Evolutionary conservation across 2,329 filamentous ascomycete species (phyloP), one percentile per base, ranked within the genome.

Genomic region (Pseudopyrenochaeta lycopersici): DNA sequence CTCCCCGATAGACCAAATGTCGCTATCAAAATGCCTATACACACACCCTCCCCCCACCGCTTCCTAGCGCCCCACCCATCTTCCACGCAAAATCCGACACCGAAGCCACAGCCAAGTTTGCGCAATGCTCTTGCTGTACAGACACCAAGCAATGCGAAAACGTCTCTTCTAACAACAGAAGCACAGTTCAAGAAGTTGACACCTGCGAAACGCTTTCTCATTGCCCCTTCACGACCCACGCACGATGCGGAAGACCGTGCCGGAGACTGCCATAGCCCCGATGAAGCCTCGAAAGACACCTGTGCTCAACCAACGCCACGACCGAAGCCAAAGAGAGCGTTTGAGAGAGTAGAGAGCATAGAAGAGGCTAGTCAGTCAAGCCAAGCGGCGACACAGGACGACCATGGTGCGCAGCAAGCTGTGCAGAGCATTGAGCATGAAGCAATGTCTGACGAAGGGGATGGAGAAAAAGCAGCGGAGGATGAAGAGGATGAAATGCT

Each of bases 271-370:
- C 54, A 53, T 10, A 45, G 20, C 35, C 47, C 32, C 9, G 49
- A 43, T 14, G 49, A 40, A n/a, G 11, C 41, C 18, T 11, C 32
- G 11, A 41, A 21, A 49, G 40, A 49, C 32, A 21, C 44, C 20
- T 23, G 35, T 23, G 35, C 41, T 6, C 52, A 57, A 6, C 14
- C 21, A 10, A 65, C 62, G 29, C 63, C 63, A 14, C 56, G 53
- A 14, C 47, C 58, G 7, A 66, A 60, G 31, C 64, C 55, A 15
- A 46, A 40, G n/a, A 51, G 58, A 35, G 66, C 54, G 27, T 43
- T 72, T 2, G 56, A 61, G n/a, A 60, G 63, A 21, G 62, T 71
- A 2, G 74, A 76, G 42, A 76, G 71, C 41, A 76, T 76, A 40
- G 66, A 75, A 11, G 68, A 67, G 18, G 48, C 47, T 4, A 67